A percentile compares a stretch with the other conserved stretches of the same genome.
Conservation (phyloP, 257 asterid species). For the Nicotiana knightiana region DNA sequence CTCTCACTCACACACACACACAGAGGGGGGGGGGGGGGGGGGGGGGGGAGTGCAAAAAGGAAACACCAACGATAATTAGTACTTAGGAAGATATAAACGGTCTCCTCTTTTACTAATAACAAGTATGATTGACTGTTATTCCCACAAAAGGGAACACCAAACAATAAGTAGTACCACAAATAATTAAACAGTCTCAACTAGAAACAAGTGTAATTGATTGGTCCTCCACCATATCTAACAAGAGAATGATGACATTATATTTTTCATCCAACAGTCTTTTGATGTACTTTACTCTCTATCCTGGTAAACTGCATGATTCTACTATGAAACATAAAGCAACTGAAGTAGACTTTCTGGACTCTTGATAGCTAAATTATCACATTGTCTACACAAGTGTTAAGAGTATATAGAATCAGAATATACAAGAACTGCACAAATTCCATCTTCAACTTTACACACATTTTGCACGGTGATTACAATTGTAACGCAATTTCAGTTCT, state of each 20-base stretch:
- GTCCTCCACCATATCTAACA: not conserved
- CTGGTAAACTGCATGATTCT: not conserved
- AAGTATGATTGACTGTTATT: not conserved
- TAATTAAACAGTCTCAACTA: not conserved
- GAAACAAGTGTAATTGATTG: not conserved
- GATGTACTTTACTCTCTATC: not conserved
- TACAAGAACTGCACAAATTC: conserved; percentile 1
- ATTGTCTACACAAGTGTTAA: not conserved
- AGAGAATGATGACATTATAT: not conserved
- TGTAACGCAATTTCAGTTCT: not conserved
- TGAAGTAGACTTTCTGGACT: not conserved
- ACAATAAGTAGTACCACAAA: not conserved
- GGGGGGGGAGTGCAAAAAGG: too few relatives aligned
- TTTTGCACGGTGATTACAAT: not conserved
- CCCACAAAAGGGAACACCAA: not conserved
- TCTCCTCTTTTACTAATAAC: not conserved
- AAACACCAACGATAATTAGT: not conserved
- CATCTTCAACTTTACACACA: not conserved
- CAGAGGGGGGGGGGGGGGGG: too few relatives aligned
- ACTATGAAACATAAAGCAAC: not conserved
- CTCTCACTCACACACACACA: too few relatives aligned
- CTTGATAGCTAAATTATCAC: not conserved
- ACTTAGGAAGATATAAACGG: not conserved
- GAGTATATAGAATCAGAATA: not conserved
- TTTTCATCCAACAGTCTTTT: not conserved